Conservation (phyloP, 2,329 filamentous ascomycete species). For the Didymella sp. region DNA sequence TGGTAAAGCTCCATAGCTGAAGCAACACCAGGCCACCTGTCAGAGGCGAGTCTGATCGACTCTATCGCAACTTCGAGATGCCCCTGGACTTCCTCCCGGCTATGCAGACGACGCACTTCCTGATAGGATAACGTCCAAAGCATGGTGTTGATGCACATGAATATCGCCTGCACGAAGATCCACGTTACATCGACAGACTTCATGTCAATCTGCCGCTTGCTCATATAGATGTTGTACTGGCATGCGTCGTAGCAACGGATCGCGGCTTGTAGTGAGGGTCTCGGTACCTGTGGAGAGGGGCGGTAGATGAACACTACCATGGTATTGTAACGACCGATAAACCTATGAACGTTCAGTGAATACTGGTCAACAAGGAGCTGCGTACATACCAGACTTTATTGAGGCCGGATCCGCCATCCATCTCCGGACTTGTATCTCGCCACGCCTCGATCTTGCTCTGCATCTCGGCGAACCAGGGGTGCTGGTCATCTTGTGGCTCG, state of each 20-base stretch:
- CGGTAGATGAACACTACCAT: conserved; percentile 89
- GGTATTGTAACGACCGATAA: conserved; percentile 76
- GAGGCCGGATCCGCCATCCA: conserved; percentile 71
- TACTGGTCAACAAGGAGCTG: neutral
- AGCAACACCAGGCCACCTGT: conserved; percentile 89
- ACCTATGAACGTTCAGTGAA: conserved; percentile 53
- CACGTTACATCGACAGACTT: conserved; percentile 85
- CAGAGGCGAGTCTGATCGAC: conserved; percentile 78
- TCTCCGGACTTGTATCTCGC: conserved; percentile 77
- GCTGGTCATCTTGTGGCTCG: conserved; percentile 77
- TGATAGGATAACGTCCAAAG: conserved; percentile 91
- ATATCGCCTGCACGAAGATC: conserved; percentile 88
- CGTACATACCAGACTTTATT: conserved; percentile 77
- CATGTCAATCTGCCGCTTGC: conserved; percentile 78
- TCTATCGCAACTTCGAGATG: conserved; percentile 78
- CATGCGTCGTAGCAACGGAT: conserved; percentile 83
- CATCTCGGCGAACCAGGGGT: conserved; percentile 88
- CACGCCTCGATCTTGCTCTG: conserved; percentile 79
- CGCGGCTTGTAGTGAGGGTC: conserved; percentile 80
- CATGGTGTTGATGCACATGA: conserved; percentile 89
- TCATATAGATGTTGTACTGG: conserved; percentile 79
- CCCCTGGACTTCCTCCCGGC: conserved; percentile 75
- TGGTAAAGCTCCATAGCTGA: conserved; percentile 84
- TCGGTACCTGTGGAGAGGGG: conserved; percentile 89
- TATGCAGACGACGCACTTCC: conserved; percentile 76